Evolutionary conservation across 2,329 filamentous ascomycete species (phyloP), one percentile per base, ranked within the genome.

Genomic region (Colletotrichum chrysophilum): DNA sequence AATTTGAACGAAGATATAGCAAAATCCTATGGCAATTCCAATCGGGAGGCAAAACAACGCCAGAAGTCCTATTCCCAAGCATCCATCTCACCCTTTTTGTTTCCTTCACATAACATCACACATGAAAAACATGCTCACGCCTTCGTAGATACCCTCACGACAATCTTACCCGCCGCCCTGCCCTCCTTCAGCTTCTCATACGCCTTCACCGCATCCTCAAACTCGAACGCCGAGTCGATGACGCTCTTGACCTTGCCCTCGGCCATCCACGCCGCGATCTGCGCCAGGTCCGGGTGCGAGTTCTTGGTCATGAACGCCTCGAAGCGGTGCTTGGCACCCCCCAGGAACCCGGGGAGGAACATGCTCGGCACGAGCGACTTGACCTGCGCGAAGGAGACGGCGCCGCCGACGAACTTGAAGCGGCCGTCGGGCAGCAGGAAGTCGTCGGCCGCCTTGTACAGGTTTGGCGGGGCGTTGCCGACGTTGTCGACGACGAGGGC

Each of bases 401-500:
- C 80, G 4, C 86, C 86, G 7, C 89, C 89, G 34, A 92, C 87
- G 66, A 88, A 87, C 7, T 90, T 84, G 78, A 88, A 93, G 26
- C 83, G 86, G 14, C 88, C 90, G 1, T 81, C 82, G 0, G 86
- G 83, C 3, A 86, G 82, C 21, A 93, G 82, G 76, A 89, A 93
- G 13, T 86, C 78, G 74, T 90, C 85, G 4, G 86, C 87, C 4
- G 86, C 80, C 70, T 86, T 87, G 81, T 93, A 93, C 7, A 94
- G 79, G n/a, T 87, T 83, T 1, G 83, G 79, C 1, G 89, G 88
- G 1, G 84, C 79, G 48, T 80, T 80, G n/a, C 90, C 89, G 9
- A 93, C 88, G 79, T 92, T 92, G 81, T 94, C 92, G n/a, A 93
- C 85, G 3, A 90, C 84, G 43, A 89, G 84, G 69, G 86, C 85